Conservation (phyloP, 2,329 filamentous ascomycete genomes). For the Fusarium sp. region DNA sequence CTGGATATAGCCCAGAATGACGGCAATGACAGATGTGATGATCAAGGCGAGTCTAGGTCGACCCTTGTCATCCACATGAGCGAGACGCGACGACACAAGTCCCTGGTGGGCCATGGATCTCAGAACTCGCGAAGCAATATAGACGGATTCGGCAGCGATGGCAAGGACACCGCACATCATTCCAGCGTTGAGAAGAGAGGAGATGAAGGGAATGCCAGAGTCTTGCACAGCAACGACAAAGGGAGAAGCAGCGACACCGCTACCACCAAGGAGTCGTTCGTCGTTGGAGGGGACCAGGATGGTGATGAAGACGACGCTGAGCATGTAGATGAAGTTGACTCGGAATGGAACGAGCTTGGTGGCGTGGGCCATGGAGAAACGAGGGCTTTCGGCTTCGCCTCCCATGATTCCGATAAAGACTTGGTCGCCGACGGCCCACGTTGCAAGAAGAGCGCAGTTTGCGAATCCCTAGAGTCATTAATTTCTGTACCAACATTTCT, state of each 20-base stretch:
- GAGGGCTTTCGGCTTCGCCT: conserved; percentile 32
- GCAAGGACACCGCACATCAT: conserved; percentile 37
- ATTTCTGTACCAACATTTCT: fast-evolving
- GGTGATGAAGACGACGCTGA: conserved; percentile 32
- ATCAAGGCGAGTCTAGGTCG: conserved; percentile 19
- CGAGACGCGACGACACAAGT: conserved; percentile 10
- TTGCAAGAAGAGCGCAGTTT: conserved; percentile 30
- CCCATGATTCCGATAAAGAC: conserved; percentile 42
- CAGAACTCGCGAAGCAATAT: conserved; percentile 28
- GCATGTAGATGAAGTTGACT: conserved; percentile 36
- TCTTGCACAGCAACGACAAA: conserved; percentile 31
- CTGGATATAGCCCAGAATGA: conserved; percentile 26
- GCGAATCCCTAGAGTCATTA: conserved; percentile 27
- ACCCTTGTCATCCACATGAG: conserved; percentile 17
- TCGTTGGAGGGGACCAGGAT: conserved; percentile 32
- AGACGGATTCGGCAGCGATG: conserved; percentile 25
- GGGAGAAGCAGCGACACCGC: conserved; percentile 28
- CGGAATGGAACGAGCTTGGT: conserved; percentile 35
- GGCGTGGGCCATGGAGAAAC: conserved; percentile 33
- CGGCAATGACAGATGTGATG: conserved; percentile 5
- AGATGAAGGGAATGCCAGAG: conserved; percentile 26
- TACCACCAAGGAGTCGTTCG: conserved; percentile 22
- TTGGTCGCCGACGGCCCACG: conserved; percentile 38
- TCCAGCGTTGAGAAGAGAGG: conserved; percentile 34
- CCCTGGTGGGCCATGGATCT: conserved; percentile 31